A percentile compares a stretch with the other conserved stretches of the same genome.
Evolutionary conservation across 495 filamentous ascomycete genomes (phyloP).

Genomic region (Venustampulla echinocandica): DNA sequence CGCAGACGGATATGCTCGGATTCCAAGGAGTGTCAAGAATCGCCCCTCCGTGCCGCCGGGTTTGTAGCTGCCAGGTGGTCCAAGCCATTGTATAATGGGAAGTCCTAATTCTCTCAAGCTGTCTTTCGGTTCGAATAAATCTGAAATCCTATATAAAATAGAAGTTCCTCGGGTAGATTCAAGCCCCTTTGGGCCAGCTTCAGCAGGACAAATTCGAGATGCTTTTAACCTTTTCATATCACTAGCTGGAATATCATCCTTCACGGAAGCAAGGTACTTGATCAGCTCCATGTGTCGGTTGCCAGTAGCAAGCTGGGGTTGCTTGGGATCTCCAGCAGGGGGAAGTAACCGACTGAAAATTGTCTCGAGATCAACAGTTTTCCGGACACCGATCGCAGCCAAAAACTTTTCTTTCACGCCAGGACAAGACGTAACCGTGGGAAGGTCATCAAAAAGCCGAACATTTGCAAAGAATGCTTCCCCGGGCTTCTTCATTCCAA

Average conservation of each 20-base stretch:
- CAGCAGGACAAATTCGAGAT: slow-evolving; percentile 74
- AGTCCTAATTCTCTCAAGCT: slow-evolving; percentile 57
- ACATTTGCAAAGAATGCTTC: slow-evolving; percentile 92
- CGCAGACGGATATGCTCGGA: slow-evolving; percentile 59
- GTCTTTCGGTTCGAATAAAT: slow-evolving; percentile 78
- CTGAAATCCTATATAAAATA: slow-evolving; percentile 64
- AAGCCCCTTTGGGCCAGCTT: slow-evolving; percentile 42
- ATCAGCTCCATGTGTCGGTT: slow-evolving; percentile 75
- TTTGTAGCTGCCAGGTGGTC: slow-evolving; percentile 51
- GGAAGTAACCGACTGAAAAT: slow-evolving; percentile 81
- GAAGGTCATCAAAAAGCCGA: slow-evolving; percentile 88
- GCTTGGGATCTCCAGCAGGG: slow-evolving; percentile 26
- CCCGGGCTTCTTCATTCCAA: slow-evolving; percentile 77
- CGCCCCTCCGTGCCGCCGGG: slow-evolving; percentile 56
- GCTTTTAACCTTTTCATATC: slow-evolving; percentile 73
- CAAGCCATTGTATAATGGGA: slow-evolving; percentile 77
- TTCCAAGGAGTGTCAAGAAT: slow-evolving; percentile 62
- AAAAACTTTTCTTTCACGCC: slow-evolving; percentile 86
- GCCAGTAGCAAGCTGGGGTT: slow-evolving; percentile 55
- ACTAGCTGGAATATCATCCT: slow-evolving; percentile 75
- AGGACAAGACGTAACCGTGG: slow-evolving; percentile 62
- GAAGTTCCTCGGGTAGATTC: slow-evolving; percentile 31
- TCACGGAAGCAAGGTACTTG: slow-evolving; percentile 82
- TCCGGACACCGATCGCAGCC: slow-evolving; percentile 67
- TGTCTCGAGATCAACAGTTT: slow-evolving; percentile 84